Evolutionary conservation across 2,329 filamentous ascomycete species (phyloP).

Genomic region (Didymella lethalis): DNA sequence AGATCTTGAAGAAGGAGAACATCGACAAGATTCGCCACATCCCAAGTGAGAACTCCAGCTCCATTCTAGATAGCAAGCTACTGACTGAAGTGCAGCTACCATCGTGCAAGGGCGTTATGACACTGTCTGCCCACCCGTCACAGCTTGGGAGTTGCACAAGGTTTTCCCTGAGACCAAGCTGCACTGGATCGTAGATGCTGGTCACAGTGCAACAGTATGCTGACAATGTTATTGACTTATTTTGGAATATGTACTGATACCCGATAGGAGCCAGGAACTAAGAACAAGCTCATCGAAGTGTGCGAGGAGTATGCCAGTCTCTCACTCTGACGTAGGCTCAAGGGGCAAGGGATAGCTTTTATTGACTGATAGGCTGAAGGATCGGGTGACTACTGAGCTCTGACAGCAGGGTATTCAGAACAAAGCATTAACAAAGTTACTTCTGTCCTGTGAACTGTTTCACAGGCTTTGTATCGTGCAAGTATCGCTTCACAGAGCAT

Average conservation of each 20-base stretch:
- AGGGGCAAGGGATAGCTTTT: neutral
- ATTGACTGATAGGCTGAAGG: neutral
- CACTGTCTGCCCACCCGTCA: constrained; percentile 55
- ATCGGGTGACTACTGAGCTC: neutral
- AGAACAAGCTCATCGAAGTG: constrained; percentile 34
- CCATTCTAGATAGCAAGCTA: neutral
- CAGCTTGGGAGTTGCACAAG: constrained; percentile 55
- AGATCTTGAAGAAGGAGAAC: constrained; percentile 48
- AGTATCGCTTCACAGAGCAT: neutral
- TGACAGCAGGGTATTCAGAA: neutral
- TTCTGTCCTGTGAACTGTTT: neutral
- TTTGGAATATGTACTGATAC: constrained; percentile 2
- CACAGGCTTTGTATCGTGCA: neutral
- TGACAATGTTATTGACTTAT: neutral
- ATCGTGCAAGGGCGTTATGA: constrained; percentile 59
- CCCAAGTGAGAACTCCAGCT: constrained; percentile 28
- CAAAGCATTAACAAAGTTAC: neutral
- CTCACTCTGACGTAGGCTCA: neutral
- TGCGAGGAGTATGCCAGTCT: constrained; percentile 37
- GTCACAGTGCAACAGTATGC: constrained; percentile 42
- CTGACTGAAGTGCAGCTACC: constrained; percentile 26
- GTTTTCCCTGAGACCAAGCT: constrained; percentile 48
- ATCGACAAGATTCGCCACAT: constrained; percentile 49
- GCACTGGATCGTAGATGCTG: constrained; percentile 45
- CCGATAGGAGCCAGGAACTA: constrained; percentile 37